Evolutionary conservation across 2,329 filamentous ascomycete species (phyloP).

Genomic region (Fusarium sororula): DNA sequence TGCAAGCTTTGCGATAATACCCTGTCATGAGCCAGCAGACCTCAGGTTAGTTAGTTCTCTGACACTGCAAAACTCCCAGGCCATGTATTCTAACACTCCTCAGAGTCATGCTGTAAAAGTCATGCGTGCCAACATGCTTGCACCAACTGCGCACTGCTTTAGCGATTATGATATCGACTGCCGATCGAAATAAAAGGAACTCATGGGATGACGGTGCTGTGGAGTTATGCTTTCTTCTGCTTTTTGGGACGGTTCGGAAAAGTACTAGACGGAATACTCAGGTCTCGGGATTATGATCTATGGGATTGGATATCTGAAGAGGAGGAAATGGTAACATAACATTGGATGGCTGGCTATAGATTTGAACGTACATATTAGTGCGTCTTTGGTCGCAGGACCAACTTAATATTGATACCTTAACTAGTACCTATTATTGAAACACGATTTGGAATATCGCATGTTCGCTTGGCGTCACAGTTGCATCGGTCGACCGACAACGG

Average conservation of each 20-base stretch:
- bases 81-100: conserved; percentile 15
- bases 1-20: conserved; percentile 11
- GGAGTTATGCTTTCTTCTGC: conserved; percentile 37
- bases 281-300: conserved; percentile 31
- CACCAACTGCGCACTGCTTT: conserved; percentile 34
- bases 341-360: conserved; percentile 32
- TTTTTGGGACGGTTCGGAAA: conserved; percentile 39
- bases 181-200: conserved; percentile 36
- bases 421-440: conserved; percentile 9
- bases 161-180: conserved; percentile 38
- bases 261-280: conserved; percentile 41
- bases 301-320: conserved; percentile 32
- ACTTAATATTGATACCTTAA: conserved; percentile 33
- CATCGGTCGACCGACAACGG: not conserved
- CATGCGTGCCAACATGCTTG: conserved; percentile 11
- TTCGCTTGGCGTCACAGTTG: conserved; percentile 1
- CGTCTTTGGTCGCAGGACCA: conserved; percentile 31
- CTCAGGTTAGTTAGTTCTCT: conserved; percentile 22
- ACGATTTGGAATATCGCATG: conserved; percentile 7
- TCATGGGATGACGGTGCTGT: conserved; percentile 34
- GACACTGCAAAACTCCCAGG: not conserved
- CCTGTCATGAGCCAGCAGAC: conserved; percentile 26
- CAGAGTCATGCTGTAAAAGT: conserved; percentile 30
- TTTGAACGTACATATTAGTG: conserved; percentile 37
- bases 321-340: conserved; percentile 33